Conservation (phyloP, 1,284 basidiomycete species). For the Omphalotus olearius region DNA sequence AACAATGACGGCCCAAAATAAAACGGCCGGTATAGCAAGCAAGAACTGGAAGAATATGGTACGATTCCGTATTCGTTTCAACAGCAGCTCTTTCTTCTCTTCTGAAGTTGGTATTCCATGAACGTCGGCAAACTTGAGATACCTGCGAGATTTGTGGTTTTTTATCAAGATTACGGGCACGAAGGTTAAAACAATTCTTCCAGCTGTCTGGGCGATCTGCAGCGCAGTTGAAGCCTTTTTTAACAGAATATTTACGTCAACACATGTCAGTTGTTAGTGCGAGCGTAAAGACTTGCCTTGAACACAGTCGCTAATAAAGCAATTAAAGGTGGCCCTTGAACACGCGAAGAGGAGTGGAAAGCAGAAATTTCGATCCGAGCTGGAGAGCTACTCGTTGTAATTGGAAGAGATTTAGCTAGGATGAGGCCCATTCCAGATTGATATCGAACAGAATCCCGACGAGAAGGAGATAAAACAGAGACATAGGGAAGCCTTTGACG, state of each 20-base stretch:
- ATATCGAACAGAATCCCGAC: conserved; percentile 4
- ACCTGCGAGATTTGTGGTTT: conserved; percentile 46
- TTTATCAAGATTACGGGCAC: conserved; percentile 60
- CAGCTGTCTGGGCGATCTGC: conserved; percentile 59
- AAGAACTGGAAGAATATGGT: conserved; percentile 54
- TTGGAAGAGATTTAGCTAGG: conserved; percentile 4
- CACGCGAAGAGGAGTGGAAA: conserved; percentile 36
- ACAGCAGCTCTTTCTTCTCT: conserved; percentile 42
- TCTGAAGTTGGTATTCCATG: conserved; percentile 46
- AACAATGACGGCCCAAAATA: conserved; percentile 74
- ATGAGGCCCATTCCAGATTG: conserved; percentile 11
- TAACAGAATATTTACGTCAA: background rate
- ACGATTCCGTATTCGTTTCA: conserved; percentile 43
- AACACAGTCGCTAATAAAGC: conserved; percentile 34
- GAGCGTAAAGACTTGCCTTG: conserved; percentile 29
- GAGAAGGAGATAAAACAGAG: background rate
- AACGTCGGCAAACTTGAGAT: conserved; percentile 50
- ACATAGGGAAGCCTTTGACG: background rate
- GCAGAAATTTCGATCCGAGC: conserved; percentile 12
- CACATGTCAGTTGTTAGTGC: conserved; percentile 3
- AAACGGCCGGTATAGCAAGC: conserved; percentile 58
- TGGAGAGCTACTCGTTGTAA: background rate
- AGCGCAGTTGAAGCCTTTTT: conserved; percentile 48
- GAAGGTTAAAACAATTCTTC: conserved; percentile 68
- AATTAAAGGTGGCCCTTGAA: conserved; percentile 23